Conservation (phyloP, 768 basidiomycete genomes). For the Grammothele lineata region DNA sequence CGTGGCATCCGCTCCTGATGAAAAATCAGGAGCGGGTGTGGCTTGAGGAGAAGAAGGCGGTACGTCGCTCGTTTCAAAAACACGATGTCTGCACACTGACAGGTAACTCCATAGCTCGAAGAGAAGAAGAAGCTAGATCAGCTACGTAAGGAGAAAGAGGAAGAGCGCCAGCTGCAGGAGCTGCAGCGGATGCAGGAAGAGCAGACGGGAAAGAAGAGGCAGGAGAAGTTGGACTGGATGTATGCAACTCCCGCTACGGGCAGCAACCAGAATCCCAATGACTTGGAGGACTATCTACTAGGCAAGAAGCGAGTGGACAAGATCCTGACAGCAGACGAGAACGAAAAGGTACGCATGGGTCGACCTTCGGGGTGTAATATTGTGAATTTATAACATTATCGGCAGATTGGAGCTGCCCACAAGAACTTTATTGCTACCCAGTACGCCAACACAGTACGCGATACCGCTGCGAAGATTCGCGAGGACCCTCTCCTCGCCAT, state of each 20-base stretch:
- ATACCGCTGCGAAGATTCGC: constrained; percentile 89
- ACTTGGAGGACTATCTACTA: constrained; percentile 92
- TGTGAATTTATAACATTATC: neutral
- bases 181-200: constrained; percentile 94
- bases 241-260: constrained; percentile 96
- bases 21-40: constrained; percentile 99
- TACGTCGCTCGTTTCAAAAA: constrained; percentile 34
- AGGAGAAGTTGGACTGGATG: constrained; percentile 99
- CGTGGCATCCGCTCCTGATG: constrained; percentile 97
- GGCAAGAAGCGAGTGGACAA: constrained; percentile 99
- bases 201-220: constrained; percentile 90
- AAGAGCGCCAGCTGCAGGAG: constrained; percentile 94
- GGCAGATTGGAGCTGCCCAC: constrained; percentile 76
- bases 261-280: constrained; percentile 80
- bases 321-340: constrained; percentile 86
- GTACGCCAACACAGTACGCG: constrained; percentile 87
- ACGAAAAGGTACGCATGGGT: constrained; percentile 64
- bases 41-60: constrained; percentile 97
- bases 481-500: constrained; percentile 97
- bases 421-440: constrained; percentile 94
- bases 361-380: neutral
- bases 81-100: neutral
- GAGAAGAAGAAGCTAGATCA: constrained; percentile 99
- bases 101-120: constrained; percentile 61
- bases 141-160: constrained; percentile 95